Base-by-base conservation (phyloP, 2,329 filamentous ascomycete species). In the Elsinoe batatas region DNA sequence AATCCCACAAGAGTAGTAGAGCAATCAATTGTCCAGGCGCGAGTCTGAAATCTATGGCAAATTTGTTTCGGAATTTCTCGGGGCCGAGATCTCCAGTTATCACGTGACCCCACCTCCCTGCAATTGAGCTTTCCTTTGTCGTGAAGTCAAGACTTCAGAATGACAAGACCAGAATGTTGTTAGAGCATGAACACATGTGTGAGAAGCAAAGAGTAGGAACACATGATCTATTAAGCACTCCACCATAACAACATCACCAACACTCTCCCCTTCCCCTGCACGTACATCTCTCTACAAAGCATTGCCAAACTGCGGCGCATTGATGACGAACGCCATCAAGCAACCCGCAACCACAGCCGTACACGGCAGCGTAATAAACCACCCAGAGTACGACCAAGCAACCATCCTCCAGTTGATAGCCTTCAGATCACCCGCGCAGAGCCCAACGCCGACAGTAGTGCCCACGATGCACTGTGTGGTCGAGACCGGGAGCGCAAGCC, bases 381-480 rank as follows among this genome's bases (percentile, higher is more conserved):
- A 83, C 53, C 78, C 79, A 13, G 71, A 64, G 64, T 81, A 82
- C 62, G 81, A 79, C 76, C 77, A 81, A 1, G 67, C 72, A 4
- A 82, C 75, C 76, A 81, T 80, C 51, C 78, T 73, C 79, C 79
- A 83, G 69, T 82, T 83, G 61, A 82, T 79, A 32, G 79, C 75
- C 30, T 73, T 71, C 71, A 74, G 76, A 50, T 76, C 75, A 22
- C 78, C 78, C 42, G 77, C 79, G 67, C 78, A 81, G n/a, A 83
- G 74, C 56, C 78, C 80, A 47, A 82, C 80, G 57, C 79, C 80
- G 42, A 82, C 79, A n/a, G 79, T 80, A 37, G 79, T 76, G 36
- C 79, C 80, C 50, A 75, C 79, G 61, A 82, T 79, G 64, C 81
- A 83, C 68, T 83, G 80, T 0, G 81, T 83, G 1, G 81, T 84